Conservation (phyloP, 2,329 filamentous ascomycete genomes). For the Coniochaeta sp. region DNA sequence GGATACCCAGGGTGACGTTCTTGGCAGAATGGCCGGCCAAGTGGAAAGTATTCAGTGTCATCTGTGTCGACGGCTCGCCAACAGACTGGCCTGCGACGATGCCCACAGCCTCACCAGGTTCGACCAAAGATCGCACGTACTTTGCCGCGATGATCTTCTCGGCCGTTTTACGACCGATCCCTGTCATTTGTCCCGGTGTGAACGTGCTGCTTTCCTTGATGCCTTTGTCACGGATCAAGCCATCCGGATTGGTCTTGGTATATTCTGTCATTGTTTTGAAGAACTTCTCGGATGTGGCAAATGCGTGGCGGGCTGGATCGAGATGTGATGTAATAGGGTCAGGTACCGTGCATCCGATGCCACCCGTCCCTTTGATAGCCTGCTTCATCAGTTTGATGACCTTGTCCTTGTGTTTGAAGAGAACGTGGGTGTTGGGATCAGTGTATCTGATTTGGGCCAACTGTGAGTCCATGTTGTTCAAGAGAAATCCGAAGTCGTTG, state of each 20-base stretch:
- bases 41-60: slow-evolving; percentile 99
- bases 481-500: slow-evolving; percentile 80
- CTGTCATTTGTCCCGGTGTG: not conserved
- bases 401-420: slow-evolving; percentile 47
- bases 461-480: slow-evolving; percentile 77
- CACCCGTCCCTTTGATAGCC: slow-evolving; percentile 63
- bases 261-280: slow-evolving; percentile 67
- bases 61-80: slow-evolving; percentile 95
- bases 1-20: slow-evolving; percentile 98
- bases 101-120: slow-evolving; percentile 92
- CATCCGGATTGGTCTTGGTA: slow-evolving; percentile 65
- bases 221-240: slow-evolving; percentile 45
- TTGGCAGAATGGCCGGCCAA: slow-evolving; percentile 96
- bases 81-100: slow-evolving; percentile 96
- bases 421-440: slow-evolving; percentile 37
- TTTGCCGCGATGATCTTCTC: slow-evolving; percentile 83
- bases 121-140: slow-evolving; percentile 84
- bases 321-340: slow-evolving; percentile 71
- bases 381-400: slow-evolving; percentile 75
- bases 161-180: slow-evolving; percentile 63
- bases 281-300: slow-evolving; percentile 85
- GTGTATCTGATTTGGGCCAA: slow-evolving; percentile 65
- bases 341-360: slow-evolving; percentile 47
- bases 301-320: slow-evolving; percentile 69
- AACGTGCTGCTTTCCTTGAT: slow-evolving; percentile 29